Conservation (phyloP, 73 alveolate species). For the Effrenium voratum region DNA sequence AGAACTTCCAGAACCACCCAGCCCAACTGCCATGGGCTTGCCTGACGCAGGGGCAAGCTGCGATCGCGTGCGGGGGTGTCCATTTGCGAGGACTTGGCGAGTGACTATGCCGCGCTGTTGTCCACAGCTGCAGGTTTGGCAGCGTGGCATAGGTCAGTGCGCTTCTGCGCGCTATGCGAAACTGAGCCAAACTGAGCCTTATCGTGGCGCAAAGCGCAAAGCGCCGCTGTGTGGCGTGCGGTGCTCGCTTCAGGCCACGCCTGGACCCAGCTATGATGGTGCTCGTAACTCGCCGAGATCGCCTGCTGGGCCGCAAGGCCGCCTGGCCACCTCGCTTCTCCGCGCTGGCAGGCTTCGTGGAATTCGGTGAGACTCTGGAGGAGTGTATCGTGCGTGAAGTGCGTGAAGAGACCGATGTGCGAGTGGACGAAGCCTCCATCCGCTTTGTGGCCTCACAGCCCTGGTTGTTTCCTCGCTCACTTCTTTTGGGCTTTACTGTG, state of each 20-base stretch:
- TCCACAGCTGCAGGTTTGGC: slow-evolving; percentile 45
- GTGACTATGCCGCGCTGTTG: slow-evolving; percentile 59
- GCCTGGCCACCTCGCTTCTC: slow-evolving; percentile 69
- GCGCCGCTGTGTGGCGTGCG: slow-evolving; percentile 56
- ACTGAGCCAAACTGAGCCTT: background rate
- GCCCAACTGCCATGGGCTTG: background rate
- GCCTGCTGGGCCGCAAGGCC: slow-evolving; percentile 67
- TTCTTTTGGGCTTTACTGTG: slow-evolving; percentile 62
- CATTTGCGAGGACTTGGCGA: background rate
- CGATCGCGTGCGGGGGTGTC: slow-evolving; percentile 21
- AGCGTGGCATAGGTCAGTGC: slow-evolving; percentile 71
- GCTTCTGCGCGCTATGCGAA: slow-evolving; percentile 84
- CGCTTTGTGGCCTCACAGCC: slow-evolving; percentile 92
- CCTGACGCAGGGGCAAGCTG: slow-evolving; percentile 5
- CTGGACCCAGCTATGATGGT: slow-evolving; percentile 73
- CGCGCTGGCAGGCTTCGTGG: slow-evolving; percentile 80
- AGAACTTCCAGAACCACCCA: background rate
- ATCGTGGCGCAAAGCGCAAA: background rate
- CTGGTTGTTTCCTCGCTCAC: slow-evolving; percentile 87
- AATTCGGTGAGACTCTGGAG: slow-evolving; percentile 86
- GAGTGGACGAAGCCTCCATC: slow-evolving; percentile 1
- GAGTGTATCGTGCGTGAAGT: slow-evolving; percentile 80
- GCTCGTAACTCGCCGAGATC: slow-evolving; percentile 35
- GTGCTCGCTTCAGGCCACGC: slow-evolving; percentile 49
- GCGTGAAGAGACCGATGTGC: slow-evolving; percentile 52